phyloP scores from a whole-genome alignment of 2,329 filamentous ascomycete genomes.

The Colletotrichum godetiae region DNA sequence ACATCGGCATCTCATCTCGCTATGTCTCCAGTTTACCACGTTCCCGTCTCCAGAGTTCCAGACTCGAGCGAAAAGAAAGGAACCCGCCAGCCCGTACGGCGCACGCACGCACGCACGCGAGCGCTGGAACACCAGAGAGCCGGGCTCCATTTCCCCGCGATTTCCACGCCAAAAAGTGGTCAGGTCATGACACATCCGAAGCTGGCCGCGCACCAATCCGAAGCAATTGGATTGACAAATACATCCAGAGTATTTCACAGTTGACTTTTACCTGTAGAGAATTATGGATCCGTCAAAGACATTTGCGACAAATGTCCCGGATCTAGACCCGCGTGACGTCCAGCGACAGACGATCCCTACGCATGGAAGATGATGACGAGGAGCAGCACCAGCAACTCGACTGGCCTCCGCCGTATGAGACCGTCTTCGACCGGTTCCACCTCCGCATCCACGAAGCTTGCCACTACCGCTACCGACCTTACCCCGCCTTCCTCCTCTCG shows the following conservation, averaged over 20 bases:
- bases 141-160: slow-evolving; percentile 2
- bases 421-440: not conserved
- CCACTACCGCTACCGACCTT: not conserved
- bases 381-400: not conserved
- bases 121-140: not conserved
- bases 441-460: not conserved
- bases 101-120: not conserved
- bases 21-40: not conserved
- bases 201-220: slow-evolving; percentile 9
- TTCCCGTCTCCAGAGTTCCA: not conserved
- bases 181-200: slow-evolving; percentile 1
- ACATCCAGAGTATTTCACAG: not conserved
- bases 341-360: slow-evolving; percentile 1
- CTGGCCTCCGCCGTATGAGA: slow-evolving; percentile 25
- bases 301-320: not conserved
- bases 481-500: not conserved
- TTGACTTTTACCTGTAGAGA: too few relatives aligned
- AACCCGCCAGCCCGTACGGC: not conserved
- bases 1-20: slow-evolving; percentile 4
- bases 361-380: not conserved
- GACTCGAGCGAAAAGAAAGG: not conserved
- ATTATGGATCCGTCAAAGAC: slow-evolving; percentile 16
- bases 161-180: not conserved
- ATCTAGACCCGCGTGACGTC: not conserved
- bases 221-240: not conserved